A percentile compares a stretch with the other conserved stretches of the same genome.
phyloP scores from a whole-genome alignment of 768 basidiomycete species.

The Tulasnella sp. region DNA sequence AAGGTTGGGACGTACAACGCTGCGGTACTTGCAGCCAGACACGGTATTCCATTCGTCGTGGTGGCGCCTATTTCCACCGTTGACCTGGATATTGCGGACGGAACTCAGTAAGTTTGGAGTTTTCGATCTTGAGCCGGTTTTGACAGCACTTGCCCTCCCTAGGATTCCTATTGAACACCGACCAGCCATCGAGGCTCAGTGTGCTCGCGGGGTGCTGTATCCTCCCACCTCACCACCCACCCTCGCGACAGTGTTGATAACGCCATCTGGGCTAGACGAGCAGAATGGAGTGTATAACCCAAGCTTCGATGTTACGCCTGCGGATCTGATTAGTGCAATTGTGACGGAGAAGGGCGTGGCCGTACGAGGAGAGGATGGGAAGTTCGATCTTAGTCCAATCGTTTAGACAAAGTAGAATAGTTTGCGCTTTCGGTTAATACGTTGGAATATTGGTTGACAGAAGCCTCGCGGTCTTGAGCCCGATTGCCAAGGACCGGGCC shows the following conservation, averaged over 20 bases:
- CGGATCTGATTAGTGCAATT: slow-evolving; percentile 86
- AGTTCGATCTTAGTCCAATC: slow-evolving; percentile 58
- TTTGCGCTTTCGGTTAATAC: neutral
- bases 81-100: slow-evolving; percentile 69
- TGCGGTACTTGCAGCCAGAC: slow-evolving; percentile 80
- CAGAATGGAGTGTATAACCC: slow-evolving; percentile 69
- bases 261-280: slow-evolving; percentile 49
- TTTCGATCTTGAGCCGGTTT: neutral
- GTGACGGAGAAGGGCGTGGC: slow-evolving; percentile 95
- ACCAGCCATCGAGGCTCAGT: slow-evolving; percentile 77
- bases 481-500: too few species aligned
- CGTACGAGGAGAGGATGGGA: slow-evolving; percentile 49
- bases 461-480: too few species aligned
- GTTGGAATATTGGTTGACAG: neutral
- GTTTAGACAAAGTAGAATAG: slow-evolving; percentile 32
- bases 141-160: slow-evolving; percentile 10
- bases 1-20: slow-evolving; percentile 90
- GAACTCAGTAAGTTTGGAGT: slow-evolving; percentile 42
- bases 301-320: slow-evolving; percentile 94
- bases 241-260: slow-evolving; percentile 77
- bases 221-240: slow-evolving; percentile 42
- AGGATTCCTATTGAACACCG: slow-evolving; percentile 92
- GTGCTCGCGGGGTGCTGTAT: slow-evolving; percentile 73
- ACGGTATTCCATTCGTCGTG: slow-evolving; percentile 85
- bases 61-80: slow-evolving; percentile 90